Evolutionary conservation across 1,284 basidiomycete species (phyloP).

Genomic region (Ceratobasidium sp.): DNA sequence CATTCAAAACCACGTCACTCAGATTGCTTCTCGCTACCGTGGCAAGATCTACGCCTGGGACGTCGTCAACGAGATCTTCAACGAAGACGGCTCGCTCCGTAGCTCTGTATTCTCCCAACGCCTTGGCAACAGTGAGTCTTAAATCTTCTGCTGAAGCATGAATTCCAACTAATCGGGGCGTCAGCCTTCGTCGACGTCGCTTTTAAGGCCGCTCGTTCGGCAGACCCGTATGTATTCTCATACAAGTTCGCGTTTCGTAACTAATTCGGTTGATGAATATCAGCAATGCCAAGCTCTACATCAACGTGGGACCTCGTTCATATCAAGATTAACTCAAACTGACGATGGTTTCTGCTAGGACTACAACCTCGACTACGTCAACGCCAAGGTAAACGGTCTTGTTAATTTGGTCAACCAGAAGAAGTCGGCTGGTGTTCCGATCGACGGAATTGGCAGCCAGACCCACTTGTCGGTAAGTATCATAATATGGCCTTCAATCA

Average conservation of each 20-base stretch:
- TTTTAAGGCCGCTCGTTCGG: constrained; percentile 9
- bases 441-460: too few species aligned
- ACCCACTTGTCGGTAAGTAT: constrained; percentile 12
- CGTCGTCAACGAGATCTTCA: too few species aligned
- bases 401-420: constrained; percentile 35
- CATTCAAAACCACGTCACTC: constrained; percentile 27
- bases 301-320: constrained; percentile 12
- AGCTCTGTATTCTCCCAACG: constrained; percentile 37
- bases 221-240: not conserved
- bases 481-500: constrained; percentile 53
- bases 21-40: constrained; percentile 3
- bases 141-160: not conserved
- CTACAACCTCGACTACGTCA: constrained; percentile 1
- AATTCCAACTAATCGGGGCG: too few species aligned
- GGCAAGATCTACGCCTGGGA: constrained; percentile 49
- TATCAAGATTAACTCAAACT: not conserved
- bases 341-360: not conserved
- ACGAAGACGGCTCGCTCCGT: constrained; percentile 38
- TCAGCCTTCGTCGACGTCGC: too few species aligned
- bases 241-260: too few species aligned
- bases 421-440: constrained; percentile 31
- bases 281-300: constrained; percentile 43
- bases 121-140: not conserved
- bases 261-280: not conserved
- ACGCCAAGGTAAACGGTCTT: constrained; percentile 35